A percentile compares a stretch with the other conserved stretches of the same genome.
These are phyloP conservation scores for Tetradesmus lagerheimii DNA, from an alignment of 139 green algal genomes.

Conservation along the genomic window DNA sequence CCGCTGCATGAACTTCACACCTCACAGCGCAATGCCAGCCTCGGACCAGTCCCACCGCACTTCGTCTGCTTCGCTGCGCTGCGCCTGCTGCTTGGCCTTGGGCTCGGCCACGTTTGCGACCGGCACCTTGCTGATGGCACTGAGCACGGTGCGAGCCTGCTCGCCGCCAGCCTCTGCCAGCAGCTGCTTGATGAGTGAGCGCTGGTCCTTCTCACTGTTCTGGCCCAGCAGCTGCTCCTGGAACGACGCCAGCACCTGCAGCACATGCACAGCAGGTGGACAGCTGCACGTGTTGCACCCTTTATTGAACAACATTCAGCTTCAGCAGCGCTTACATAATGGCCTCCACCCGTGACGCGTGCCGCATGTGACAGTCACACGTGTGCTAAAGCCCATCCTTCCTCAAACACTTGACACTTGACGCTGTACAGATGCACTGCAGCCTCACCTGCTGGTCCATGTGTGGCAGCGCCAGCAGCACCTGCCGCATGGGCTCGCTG, in stretches of 20 bases:
- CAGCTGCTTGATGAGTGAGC: constrained; percentile 72
- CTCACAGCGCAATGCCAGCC: constrained; percentile 39
- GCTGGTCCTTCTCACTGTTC: constrained; percentile 82
- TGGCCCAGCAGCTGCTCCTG: constrained; percentile 40
- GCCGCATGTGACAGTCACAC: too few species aligned
- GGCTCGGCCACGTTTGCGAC: constrained; percentile 52
- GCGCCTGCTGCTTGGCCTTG: constrained; percentile 40
- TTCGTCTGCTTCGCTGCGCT: constrained; percentile 35
- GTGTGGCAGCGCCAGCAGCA: constrained; percentile 53
- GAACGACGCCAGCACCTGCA: constrained; percentile 40
- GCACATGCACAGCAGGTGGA: not conserved
- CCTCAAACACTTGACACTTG: too few species aligned
- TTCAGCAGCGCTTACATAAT: too few species aligned
- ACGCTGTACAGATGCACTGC: too few species aligned
- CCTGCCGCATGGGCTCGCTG: not conserved
- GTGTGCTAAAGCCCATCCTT: too few species aligned
- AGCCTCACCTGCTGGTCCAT: constrained; percentile 38
- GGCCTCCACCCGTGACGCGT: too few species aligned
- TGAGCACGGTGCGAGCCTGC: constrained; percentile 64
- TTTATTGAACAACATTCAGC: too few species aligned
- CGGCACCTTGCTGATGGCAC: constrained; percentile 50
- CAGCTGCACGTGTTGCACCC: too few species aligned
- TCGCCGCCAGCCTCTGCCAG: constrained; percentile 66
- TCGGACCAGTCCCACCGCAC: constrained; percentile 42
- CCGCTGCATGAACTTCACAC: not conserved